phyloP scores from a whole-genome alignment of 2,329 filamentous ascomycete genomes.

The Grosmannia huntii region DNA sequence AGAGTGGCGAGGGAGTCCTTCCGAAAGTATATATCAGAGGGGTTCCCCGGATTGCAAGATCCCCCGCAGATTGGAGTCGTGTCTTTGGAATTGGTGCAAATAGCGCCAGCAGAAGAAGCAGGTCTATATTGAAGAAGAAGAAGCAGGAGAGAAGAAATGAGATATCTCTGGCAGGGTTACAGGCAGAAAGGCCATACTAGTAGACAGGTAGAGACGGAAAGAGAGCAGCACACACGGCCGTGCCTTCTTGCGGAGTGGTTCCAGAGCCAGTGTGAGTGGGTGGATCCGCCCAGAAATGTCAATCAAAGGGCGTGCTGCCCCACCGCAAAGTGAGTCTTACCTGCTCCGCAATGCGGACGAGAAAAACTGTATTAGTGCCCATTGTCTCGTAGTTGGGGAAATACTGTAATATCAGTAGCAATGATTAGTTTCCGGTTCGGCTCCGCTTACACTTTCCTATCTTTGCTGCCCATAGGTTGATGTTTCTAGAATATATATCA shows the following conservation, averaged over 20 bases:
- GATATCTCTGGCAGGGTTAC: no score
- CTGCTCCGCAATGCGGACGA: not conserved
- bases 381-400: no score
- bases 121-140: no score
- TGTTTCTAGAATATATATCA: not conserved
- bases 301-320: conserved; percentile 1
- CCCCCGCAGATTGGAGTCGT: no score
- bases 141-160: no score
- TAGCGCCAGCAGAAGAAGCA: no score
- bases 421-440: no score
- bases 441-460: not conserved
- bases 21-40: not conserved
- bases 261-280: not conserved
- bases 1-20: not conserved
- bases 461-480: not conserved
- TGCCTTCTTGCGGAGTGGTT: not conserved
- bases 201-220: not conserved
- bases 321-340: not conserved
- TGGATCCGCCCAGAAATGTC: not conserved
- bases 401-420: no score
- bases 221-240: not conserved
- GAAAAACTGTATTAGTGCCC: not conserved
- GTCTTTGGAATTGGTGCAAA: no score
- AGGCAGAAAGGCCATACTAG: no score
- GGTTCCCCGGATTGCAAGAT: no score